These are phyloP conservation scores for Fusarium graminum DNA, from an alignment of 2,329 filamentous ascomycete genomes.

Conservation along the genomic window DNA sequence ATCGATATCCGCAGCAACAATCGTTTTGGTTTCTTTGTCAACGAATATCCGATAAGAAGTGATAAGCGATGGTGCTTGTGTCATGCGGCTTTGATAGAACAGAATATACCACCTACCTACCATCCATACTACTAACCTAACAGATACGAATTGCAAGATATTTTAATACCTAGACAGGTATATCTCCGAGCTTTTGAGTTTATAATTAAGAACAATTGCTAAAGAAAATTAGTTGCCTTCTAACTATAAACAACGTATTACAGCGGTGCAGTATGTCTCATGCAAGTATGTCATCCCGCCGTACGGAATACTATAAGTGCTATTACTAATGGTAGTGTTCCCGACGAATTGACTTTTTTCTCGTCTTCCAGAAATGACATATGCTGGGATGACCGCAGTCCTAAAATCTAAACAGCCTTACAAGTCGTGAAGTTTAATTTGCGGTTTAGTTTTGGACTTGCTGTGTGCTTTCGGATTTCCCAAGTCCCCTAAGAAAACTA, in stretches of 20 bases:
- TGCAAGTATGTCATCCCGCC: neutral
- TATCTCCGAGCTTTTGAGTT: neutral
- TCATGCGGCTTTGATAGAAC: too few relatives aligned
- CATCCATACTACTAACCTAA: too few relatives aligned
- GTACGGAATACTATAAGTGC: neutral
- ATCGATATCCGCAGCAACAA: neutral
- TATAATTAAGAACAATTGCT: neutral
- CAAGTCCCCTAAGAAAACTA: neutral
- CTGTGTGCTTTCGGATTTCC: neutral
- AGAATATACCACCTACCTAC: too few relatives aligned
- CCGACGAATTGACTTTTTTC: too few relatives aligned
- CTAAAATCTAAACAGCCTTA: neutral
- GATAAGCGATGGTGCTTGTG: too few relatives aligned
- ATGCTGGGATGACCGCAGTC: neutral
- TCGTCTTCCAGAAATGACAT: too few relatives aligned
- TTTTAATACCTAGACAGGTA: neutral
- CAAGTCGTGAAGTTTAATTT: neutral
- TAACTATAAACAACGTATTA: neutral
- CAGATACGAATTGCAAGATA: too few relatives aligned
- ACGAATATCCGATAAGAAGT: neutral
- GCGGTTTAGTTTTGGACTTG: neutral
- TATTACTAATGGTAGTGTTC: too few relatives aligned
- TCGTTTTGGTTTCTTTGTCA: neutral
- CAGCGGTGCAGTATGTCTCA: neutral
- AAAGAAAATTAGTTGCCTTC: neutral